Evolutionary conservation across 2,329 filamentous ascomycete genomes (phyloP), one percentile per base, ranked within the genome.

Genomic region (Thielaviopsis musarum): DNA sequence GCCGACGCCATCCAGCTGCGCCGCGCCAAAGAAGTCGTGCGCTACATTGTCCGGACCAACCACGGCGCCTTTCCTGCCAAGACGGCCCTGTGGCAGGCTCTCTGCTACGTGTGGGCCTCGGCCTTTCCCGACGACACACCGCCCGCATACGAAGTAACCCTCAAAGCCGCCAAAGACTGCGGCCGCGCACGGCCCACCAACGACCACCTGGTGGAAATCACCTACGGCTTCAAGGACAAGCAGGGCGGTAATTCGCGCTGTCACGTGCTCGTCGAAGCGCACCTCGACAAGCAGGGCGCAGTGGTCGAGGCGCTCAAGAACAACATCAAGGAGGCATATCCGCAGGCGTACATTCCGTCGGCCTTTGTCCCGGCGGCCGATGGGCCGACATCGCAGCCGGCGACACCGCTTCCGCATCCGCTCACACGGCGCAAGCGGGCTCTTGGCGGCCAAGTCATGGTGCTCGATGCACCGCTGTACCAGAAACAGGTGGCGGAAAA

Each of bases 401-500:
- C 13, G 21, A 55, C 45, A 9, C 57, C 54, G 17, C 57, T 55
- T 12, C n/a, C 41, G 22, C 59, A 52, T 13, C 55, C 57, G 21
- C 48, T 58, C 9, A 62, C 54, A 19, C 51, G 52, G 9, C 61
- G 54, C 52, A 63, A 60, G 38, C 52, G 59, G 45, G 52, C 41
- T 19, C 59, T 54, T 10, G 71, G 53, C 68, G 72, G 58, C 68
- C 73, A 59, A 64, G 67, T 80, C 19, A 75, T 76, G 41, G 70
- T 73, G n/a, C 65, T 80, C 28, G 71, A 73, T 57, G 77, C 77
- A 1, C 77, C 77, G 2, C 74, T 78, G 28, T 80, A 80, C 65
- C 70, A 66, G n/a, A 69, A 70, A 10, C 70, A 72, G 62, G 58
- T 59, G 28, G 55, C 59, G 17, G 58, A 63, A 49, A 62, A 56